Conservation (phyloP, 257 asterid species). For the Penstemon newberryi region DNA sequence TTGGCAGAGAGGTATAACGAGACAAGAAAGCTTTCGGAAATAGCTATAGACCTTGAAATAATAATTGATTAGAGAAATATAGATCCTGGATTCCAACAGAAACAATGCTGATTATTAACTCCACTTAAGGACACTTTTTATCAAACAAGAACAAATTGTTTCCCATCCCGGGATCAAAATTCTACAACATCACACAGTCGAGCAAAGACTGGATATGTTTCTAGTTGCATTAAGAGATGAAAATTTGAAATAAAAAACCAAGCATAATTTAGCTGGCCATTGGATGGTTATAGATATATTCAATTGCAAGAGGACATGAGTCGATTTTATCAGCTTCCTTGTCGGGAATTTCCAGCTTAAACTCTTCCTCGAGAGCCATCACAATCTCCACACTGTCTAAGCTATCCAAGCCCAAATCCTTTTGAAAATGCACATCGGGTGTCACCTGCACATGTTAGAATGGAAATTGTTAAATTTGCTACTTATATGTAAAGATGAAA, state of each 20-base stretch:
- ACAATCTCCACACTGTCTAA: constrained; percentile 88
- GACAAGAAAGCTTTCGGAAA: no score
- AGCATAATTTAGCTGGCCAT: constrained; percentile 58
- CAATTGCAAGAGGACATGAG: constrained; percentile 71
- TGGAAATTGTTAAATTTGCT: constrained; percentile 15
- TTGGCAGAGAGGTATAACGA: no score
- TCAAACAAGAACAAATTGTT: constrained; percentile 31
- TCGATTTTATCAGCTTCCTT: constrained; percentile 81
- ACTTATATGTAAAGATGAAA: constrained; percentile 1
- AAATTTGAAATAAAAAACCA: constrained; percentile 8
- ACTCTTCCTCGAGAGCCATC: constrained; percentile 93
- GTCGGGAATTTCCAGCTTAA: constrained; percentile 84
- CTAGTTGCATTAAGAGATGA: constrained; percentile 9
- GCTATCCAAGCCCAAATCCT: constrained; percentile 86
- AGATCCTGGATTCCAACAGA: no score
- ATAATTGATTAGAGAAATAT: no score
- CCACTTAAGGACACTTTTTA: constrained; percentile 11
- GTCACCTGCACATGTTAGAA: constrained; percentile 57
- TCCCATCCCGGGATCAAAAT: constrained; percentile 24
- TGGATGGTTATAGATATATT: constrained; percentile 69
- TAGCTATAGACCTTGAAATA: no score
- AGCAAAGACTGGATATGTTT: constrained; percentile 29
- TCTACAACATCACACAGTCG: constrained; percentile 30
- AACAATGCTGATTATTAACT: constrained; percentile 1
- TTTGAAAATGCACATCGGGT: constrained; percentile 75